A percentile compares a stretch with the other conserved stretches of the same genome.
phyloP scores from a whole-genome alignment of 257 asterid genomes.

The Ballota nigra region DNA sequence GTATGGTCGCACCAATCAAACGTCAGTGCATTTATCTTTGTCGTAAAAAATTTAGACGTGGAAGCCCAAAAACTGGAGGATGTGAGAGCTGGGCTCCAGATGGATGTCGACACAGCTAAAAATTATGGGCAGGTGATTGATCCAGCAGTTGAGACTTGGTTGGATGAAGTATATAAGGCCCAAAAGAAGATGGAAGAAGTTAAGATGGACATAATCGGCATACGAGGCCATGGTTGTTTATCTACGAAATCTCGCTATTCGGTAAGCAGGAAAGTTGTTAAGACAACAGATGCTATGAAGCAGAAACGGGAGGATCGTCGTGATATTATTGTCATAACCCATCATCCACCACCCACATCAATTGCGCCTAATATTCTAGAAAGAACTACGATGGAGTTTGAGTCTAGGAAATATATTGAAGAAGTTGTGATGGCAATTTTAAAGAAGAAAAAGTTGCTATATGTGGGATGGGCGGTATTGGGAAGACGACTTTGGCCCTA shows the following conservation, averaged over 20 bases:
- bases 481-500: constrained; percentile 3
- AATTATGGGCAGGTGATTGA: background rate
- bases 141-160: background rate
- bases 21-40: background rate
- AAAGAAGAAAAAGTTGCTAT: background rate
- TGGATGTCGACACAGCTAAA: background rate
- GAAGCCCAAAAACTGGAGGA: too few species aligned
- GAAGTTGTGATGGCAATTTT: background rate
- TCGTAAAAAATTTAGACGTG: background rate
- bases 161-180: background rate
- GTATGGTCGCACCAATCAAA: too few species aligned
- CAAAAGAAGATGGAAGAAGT: too few species aligned
- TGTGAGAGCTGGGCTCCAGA: too few species aligned
- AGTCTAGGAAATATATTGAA: constrained; percentile 1
- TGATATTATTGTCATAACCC: background rate
- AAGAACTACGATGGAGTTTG: background rate
- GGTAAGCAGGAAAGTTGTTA: too few species aligned
- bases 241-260: too few species aligned
- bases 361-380: background rate
- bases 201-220: background rate
- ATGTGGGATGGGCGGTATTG: constrained; percentile 16
- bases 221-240: too few species aligned
- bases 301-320: background rate
- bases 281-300: too few species aligned
- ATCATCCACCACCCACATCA: background rate